Conservation (phyloP, 169 alveolate genomes). For the Cryptosporidium xiaoi region DNA sequence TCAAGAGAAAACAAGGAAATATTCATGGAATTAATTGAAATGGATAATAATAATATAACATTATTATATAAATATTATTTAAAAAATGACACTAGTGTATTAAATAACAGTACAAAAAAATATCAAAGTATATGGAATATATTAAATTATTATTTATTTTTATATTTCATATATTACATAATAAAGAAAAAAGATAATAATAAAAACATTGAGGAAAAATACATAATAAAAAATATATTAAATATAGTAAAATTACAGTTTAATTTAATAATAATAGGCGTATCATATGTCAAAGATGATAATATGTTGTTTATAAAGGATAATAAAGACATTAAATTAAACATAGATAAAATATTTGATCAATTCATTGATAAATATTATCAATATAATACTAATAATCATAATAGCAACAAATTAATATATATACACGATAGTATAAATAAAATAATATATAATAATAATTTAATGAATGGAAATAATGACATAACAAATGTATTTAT, state of each 20-base stretch:
- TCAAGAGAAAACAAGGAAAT: slow-evolving; percentile 3
- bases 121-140: slow-evolving; percentile 50
- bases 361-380: slow-evolving; percentile 50
- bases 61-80: slow-evolving; percentile 17
- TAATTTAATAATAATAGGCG: slow-evolving; percentile 14
- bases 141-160: slow-evolving; percentile 22
- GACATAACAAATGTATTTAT: not conserved
- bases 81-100: not conserved
- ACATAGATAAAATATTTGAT: slow-evolving; percentile 12
- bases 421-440: slow-evolving; percentile 3
- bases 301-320: not conserved
- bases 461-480: slow-evolving; percentile 1
- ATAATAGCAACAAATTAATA: not conserved
- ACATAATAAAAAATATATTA: slow-evolving; percentile 2
- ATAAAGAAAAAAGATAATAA: not conserved
- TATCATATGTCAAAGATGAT: slow-evolving; percentile 24
- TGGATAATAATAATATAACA: slow-evolving; percentile 10
- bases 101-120: not conserved
- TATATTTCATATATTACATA: slow-evolving; percentile 19
- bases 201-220: not conserved
- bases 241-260: slow-evolving; percentile 28
- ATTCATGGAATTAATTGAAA: slow-evolving; percentile 26
- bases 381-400: slow-evolving; percentile 13
- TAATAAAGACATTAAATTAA: not conserved
- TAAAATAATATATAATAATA: slow-evolving; percentile 15